Percentiles rank a stretch among this genome's conserved stretches.
These are phyloP conservation scores for Colletotrichum chlorophyti DNA, from an alignment of 2,329 filamentous ascomycete species.

Conservation along the genomic window DNA sequence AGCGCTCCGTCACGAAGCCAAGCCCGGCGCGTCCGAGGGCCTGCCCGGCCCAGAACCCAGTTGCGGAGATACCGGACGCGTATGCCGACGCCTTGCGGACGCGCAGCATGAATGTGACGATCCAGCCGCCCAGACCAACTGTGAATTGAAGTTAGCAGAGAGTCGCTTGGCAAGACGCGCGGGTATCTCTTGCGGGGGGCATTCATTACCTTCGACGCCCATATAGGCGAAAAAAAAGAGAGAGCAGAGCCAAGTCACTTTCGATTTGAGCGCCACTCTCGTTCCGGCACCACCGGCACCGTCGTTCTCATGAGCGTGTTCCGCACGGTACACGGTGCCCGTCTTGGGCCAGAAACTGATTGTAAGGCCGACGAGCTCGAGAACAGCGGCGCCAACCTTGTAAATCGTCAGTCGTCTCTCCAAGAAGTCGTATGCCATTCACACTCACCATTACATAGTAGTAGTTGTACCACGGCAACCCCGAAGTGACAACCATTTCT, in stretches of 20 bases:
- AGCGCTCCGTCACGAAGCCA: conserved; percentile 72
- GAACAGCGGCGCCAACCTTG: conserved; percentile 53
- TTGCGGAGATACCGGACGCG: conserved; percentile 73
- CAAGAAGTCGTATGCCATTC: conserved; percentile 1
- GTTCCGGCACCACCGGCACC: conserved; percentile 39
- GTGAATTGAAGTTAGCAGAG: conserved; percentile 12
- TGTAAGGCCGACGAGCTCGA: conserved; percentile 61
- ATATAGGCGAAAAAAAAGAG: conserved; percentile 77
- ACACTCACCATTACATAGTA: conserved; percentile 74
- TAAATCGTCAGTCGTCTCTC: background rate
- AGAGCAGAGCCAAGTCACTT: conserved; percentile 70
- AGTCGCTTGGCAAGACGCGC: no score
- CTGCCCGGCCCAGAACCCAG: conserved; percentile 82
- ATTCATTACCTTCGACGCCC: conserved; percentile 70
- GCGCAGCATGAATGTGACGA: conserved; percentile 80
- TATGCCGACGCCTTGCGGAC: conserved; percentile 71
- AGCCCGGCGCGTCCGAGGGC: conserved; percentile 71
- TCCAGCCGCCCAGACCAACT: conserved; percentile 77
- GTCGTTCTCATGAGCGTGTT: conserved; percentile 38
- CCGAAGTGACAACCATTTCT: conserved; percentile 66
- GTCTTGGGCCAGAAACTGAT: conserved; percentile 67
- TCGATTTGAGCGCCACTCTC: conserved; percentile 47
- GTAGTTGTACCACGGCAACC: conserved; percentile 69
- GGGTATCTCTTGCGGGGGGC: no score
- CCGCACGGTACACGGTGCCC: conserved; percentile 57